Evolutionary conservation across 306 rosid genomes (phyloP).

Genomic region (Vigna hirtella): DNA sequence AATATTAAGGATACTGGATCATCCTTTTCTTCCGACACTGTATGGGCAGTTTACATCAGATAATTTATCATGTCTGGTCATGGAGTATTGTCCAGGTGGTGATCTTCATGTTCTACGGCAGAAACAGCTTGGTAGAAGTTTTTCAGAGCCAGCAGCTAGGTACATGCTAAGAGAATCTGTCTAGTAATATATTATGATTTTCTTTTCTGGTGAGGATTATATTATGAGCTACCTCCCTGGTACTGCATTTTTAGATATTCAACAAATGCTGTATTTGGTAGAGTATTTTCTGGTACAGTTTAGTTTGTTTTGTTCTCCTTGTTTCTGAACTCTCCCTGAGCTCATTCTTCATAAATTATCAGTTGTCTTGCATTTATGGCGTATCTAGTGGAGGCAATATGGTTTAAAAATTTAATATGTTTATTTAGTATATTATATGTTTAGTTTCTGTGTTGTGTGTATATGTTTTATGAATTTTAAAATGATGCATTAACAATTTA

Average conservation of each 20-base stretch:
- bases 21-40: constrained; percentile 97
- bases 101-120: constrained; percentile 99
- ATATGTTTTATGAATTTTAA: constrained; percentile 11
- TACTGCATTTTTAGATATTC: constrained; percentile 3
- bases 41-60: constrained; percentile 92
- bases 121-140: constrained; percentile 83
- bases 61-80: constrained; percentile 89
- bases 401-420: constrained; percentile 21
- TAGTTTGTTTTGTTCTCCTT: constrained; percentile 16
- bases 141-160: constrained; percentile 95
- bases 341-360: constrained; percentile 31
- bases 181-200: constrained; percentile 25
- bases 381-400: neutral
- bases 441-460: constrained; percentile 29
- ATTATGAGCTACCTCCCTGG: constrained; percentile 3
- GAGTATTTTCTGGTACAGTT: neutral
- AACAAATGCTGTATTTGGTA: neutral
- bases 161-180: constrained; percentile 44
- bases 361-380: constrained; percentile 32
- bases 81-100: constrained; percentile 99
- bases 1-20: constrained; percentile 95
- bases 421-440: neutral
- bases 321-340: constrained; percentile 30
- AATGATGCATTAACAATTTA: constrained; percentile 21
- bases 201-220: constrained; percentile 9